phyloP scores from a whole-genome alignment of 169 alveolate species.

The Theileria sp. region DNA sequence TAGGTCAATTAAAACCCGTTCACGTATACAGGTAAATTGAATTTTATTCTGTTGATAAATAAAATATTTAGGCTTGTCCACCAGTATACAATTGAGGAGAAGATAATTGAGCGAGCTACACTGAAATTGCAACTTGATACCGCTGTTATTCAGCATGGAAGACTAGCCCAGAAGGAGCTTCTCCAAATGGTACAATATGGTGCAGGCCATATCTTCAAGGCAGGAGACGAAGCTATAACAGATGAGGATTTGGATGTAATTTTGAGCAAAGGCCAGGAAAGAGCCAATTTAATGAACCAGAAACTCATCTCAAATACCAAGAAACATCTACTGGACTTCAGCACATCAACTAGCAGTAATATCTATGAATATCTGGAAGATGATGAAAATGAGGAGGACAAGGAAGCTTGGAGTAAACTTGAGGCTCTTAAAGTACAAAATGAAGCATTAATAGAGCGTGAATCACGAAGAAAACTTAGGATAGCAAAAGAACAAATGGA shows the following conservation, averaged over 20 bases:
- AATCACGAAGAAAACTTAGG: slow-evolving; percentile 48
- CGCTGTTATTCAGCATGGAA: slow-evolving; percentile 94
- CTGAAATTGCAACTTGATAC: slow-evolving; percentile 94
- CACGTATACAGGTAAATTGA: slow-evolving; percentile 79
- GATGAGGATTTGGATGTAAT: slow-evolving; percentile 75
- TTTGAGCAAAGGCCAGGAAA: slow-evolving; percentile 72
- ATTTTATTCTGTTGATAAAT: not conserved
- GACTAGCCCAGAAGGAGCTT: slow-evolving; percentile 77
- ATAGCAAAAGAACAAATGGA: slow-evolving; percentile 37
- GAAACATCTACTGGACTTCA: slow-evolving; percentile 69
- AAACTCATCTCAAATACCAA: slow-evolving; percentile 65
- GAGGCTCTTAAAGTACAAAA: slow-evolving; percentile 43
- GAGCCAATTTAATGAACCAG: slow-evolving; percentile 67
- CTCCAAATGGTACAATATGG: slow-evolving; percentile 75
- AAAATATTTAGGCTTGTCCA: slow-evolving; percentile 83
- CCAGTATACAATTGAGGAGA: slow-evolving; percentile 96
- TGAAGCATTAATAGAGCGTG: slow-evolving; percentile 40
- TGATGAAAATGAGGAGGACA: slow-evolving; percentile 55
- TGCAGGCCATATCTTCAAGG: slow-evolving; percentile 74
- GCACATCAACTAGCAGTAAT: slow-evolving; percentile 32
- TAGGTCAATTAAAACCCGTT: slow-evolving; percentile 96
- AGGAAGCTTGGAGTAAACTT: slow-evolving; percentile 68
- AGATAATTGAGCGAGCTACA: slow-evolving; percentile 93
- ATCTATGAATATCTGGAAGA: slow-evolving; percentile 66
- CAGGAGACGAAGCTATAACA: slow-evolving; percentile 66